Conservation (phyloP, 257 asterid genomes). For the Solanum dulcamara region DNA sequence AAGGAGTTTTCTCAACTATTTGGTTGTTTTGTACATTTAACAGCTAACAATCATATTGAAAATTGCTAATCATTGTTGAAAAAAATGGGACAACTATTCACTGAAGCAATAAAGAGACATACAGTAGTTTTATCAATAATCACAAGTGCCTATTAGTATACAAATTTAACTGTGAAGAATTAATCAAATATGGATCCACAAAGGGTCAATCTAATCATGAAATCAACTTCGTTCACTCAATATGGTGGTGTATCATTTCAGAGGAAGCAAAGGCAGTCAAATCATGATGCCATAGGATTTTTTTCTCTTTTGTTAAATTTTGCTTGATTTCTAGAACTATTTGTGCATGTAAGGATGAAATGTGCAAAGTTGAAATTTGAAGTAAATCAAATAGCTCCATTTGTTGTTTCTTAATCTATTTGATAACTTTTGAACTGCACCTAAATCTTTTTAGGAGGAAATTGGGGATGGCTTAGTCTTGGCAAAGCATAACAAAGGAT, state of each 20-base stretch:
- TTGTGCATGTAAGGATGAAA: not conserved
- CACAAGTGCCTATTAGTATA: not conserved
- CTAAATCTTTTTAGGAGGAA: slow-evolving; percentile 45
- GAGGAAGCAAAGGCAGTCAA: not conserved
- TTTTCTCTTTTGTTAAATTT: not conserved
- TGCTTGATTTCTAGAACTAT: not conserved
- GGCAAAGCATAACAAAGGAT: slow-evolving; percentile 86
- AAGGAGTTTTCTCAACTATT: not conserved
- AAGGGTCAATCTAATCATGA: not conserved
- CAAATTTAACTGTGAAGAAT: not conserved
- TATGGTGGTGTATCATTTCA: not conserved
- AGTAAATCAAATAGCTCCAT: not conserved
- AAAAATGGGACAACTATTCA: not conserved
- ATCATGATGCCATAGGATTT: not conserved
- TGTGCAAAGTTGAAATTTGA: not conserved
- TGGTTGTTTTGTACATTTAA: not conserved
- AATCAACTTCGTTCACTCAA: not conserved
- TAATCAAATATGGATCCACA: not conserved
- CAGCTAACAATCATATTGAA: not conserved
- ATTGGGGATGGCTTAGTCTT: slow-evolving; percentile 42
- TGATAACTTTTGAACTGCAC: not conserved
- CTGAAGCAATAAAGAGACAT: not conserved
- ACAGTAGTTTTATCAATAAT: not conserved
- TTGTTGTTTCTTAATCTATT: not conserved
- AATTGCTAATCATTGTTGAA: not conserved